phyloP scores from a whole-genome alignment of 2,329 filamentous ascomycete species.

The Leptographium wingfieldii region DNA sequence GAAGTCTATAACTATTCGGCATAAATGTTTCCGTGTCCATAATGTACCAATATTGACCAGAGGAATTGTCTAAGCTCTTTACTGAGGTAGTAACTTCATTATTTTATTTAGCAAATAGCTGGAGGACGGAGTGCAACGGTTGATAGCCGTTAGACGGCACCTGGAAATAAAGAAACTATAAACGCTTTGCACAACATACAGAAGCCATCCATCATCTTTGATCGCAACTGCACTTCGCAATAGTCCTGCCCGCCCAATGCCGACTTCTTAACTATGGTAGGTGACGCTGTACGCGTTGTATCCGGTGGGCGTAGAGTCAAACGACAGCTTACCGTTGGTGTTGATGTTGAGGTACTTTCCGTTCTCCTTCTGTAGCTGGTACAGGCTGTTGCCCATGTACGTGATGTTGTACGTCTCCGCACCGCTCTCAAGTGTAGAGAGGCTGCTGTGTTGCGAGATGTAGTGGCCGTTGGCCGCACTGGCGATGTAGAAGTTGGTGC shows the following conservation, averaged over 20 bases:
- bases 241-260: too few species aligned
- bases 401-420: slow-evolving; percentile 15
- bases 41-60: too few species aligned
- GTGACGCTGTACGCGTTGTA: slow-evolving; percentile 16
- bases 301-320: slow-evolving; percentile 8
- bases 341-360: slow-evolving; percentile 14
- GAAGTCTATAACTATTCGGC: too few species aligned
- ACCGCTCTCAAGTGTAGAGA: slow-evolving; percentile 10
- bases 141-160: too few species aligned
- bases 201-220: too few species aligned
- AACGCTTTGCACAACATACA: too few species aligned
- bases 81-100: too few species aligned
- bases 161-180: too few species aligned
- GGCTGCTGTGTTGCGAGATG: slow-evolving; percentile 12
- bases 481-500: slow-evolving; percentile 16
- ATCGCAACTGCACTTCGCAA: not conserved
- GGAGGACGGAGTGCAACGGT: too few species aligned
- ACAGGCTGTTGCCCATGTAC: slow-evolving; percentile 14
- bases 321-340: slow-evolving; percentile 10
- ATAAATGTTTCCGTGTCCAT: too few species aligned
- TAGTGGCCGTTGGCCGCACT: slow-evolving; percentile 15
- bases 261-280: slow-evolving; percentile 10
- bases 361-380: slow-evolving; percentile 16
- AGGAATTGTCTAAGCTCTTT: too few species aligned
- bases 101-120: too few species aligned